phyloP scores from a whole-genome alignment of 2,329 filamentous ascomycete genomes.

The Fusarium redolens region DNA sequence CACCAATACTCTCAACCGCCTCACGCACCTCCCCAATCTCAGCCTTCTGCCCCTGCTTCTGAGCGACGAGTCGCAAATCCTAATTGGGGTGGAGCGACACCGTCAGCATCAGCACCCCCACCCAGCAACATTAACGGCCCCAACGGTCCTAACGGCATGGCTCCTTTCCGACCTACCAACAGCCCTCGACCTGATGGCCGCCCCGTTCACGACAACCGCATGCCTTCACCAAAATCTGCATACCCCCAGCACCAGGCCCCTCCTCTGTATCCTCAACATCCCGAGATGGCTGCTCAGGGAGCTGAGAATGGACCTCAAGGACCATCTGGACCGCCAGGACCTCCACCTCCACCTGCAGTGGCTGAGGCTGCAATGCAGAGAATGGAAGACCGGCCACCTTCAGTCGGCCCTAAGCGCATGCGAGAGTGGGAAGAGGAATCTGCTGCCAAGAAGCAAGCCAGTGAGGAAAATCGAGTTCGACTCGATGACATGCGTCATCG shows the following conservation, averaged over 20 bases:
- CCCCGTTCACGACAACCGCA: slow-evolving; percentile 83
- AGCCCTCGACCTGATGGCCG: slow-evolving; percentile 88
- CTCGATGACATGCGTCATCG: slow-evolving; percentile 87
- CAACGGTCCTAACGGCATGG: slow-evolving; percentile 63
- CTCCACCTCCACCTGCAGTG: slow-evolving; percentile 61
- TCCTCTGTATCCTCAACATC: slow-evolving; percentile 74
- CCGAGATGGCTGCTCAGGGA: slow-evolving; percentile 68
- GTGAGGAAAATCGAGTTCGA: slow-evolving; percentile 86
- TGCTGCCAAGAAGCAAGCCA: slow-evolving; percentile 84
- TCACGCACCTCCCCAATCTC: slow-evolving; percentile 59
- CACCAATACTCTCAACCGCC: slow-evolving; percentile 64
- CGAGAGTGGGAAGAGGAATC: slow-evolving; percentile 94
- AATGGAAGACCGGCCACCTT: slow-evolving; percentile 78
- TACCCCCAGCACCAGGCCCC: slow-evolving; percentile 80
- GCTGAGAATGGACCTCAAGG: slow-evolving; percentile 63
- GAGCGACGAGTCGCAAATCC: slow-evolving; percentile 70
- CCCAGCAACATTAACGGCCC: slow-evolving; percentile 52
- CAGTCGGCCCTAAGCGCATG: slow-evolving; percentile 83
- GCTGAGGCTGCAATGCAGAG: slow-evolving; percentile 74
- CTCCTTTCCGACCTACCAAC: slow-evolving; percentile 76
- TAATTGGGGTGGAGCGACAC: slow-evolving; percentile 67
- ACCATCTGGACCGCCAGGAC: slow-evolving; percentile 31
- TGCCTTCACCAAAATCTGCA: slow-evolving; percentile 89
- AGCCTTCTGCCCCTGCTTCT: slow-evolving; percentile 60
- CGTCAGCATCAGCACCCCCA: slow-evolving; percentile 54